Evolutionary conservation across 768 basidiomycete genomes (phyloP).

Genomic region (Trametes cubensis): DNA sequence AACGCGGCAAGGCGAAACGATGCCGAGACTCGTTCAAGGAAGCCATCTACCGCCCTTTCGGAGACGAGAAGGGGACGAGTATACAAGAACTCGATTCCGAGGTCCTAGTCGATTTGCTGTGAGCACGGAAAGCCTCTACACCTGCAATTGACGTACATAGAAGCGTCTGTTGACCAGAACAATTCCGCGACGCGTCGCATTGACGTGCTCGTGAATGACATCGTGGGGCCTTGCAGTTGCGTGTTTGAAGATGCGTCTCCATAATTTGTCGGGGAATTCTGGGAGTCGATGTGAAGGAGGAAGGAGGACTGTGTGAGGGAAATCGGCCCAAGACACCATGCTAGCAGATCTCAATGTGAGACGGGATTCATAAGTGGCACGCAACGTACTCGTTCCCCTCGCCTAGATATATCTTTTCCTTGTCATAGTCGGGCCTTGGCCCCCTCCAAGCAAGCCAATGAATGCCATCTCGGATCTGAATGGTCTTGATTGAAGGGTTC

Average conservation of each 20-base stretch:
- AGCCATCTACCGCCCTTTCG: background rate
- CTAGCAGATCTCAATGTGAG: background rate
- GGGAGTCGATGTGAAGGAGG: background rate
- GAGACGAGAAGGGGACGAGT: background rate
- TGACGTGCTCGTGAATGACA: background rate
- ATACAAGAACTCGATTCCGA: constrained; percentile 1
- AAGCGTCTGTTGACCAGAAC: background rate
- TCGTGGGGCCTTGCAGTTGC: background rate
- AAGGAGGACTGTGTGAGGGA: background rate
- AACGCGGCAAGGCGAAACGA: background rate
- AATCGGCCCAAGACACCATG: background rate
- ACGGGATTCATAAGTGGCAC: no score
- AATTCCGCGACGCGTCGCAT: background rate
- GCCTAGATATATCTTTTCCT: background rate
- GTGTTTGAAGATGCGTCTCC: background rate
- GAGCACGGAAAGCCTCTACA: background rate
- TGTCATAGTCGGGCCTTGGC: background rate
- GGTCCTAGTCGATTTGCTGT: background rate
- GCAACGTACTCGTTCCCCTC: background rate
- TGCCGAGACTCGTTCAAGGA: background rate
- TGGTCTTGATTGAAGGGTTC: background rate
- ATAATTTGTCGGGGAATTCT: background rate
- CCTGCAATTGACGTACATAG: background rate
- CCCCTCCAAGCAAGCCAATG: background rate
- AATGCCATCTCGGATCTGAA: constrained; percentile 4